Base-by-base conservation (phyloP, 192 early-diverging fungal species). In the Umbelopsis vinacea region DNA sequence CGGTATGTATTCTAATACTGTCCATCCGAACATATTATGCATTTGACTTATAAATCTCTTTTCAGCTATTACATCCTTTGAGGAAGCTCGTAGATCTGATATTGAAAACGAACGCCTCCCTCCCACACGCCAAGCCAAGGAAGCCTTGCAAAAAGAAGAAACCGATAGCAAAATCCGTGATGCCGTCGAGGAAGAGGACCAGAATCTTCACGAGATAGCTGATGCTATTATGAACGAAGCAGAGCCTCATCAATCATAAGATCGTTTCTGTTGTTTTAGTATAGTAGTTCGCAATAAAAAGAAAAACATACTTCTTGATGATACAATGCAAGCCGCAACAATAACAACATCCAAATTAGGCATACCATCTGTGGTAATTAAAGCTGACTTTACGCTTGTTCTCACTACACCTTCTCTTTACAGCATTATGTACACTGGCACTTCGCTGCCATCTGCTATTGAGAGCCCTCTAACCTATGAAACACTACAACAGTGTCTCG, bases 71-170 rank as follows among this genome's bases (percentile, higher is more conserved):
- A 86, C 88, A 23, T 90, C 93, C 38, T 99, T 98, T 76, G 96
- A 99, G 57, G 92, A 96, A 69, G 97, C 96, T 22, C 93, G 92
- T 75, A 84, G 82, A 14, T 93, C 93, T 43, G 97, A 99, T 83
- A 73, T 89, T 29, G 94, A 98, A 48, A 99, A 99, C 78, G 97
- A 99, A 78, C 85, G 92, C 45, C 72, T 98, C 63, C 97, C 97
- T 38, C 96, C 96, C 14, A 86, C 85, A 17, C 81, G 86, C 50
- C 81, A 85, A 74, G 80, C 83, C 43, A 81, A 79, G 40, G 83
- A 79, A 45, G 77, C 77, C 40, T 37, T 68, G 50, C 23, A 67
- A 29, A 71, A 71, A 17, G 77, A 79, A 43, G 77, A 79, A 24
- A 79, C 77, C 1, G 73, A 79, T 23, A 79, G 43, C 19, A 79